These are phyloP conservation scores for Corymbia maculata DNA, from an alignment of 345 rosid species.

Conservation along the genomic window DNA sequence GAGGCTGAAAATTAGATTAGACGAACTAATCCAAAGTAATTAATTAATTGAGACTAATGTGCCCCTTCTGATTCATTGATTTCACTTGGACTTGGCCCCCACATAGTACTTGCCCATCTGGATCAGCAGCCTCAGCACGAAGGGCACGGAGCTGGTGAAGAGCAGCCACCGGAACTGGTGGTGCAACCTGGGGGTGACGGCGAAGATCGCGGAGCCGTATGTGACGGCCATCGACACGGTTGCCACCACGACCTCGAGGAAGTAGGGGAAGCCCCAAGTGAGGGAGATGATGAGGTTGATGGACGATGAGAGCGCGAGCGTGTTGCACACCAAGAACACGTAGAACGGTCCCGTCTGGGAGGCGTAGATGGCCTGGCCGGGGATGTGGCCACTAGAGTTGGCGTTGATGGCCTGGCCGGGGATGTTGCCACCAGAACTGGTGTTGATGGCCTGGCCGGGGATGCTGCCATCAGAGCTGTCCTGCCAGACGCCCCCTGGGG, in stretches of 20 bases:
- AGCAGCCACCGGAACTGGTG: background rate
- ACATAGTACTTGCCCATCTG: background rate
- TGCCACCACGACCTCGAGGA: background rate
- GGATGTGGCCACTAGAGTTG: rapidly evolving
- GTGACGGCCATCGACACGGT: background rate
- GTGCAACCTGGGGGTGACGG: background rate
- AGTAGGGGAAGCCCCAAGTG: no score
- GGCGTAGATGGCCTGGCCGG: no score
- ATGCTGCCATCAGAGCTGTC: rapidly evolving
- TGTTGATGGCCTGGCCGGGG: no score
- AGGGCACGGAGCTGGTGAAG: background rate
- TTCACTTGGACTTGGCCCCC: background rate
- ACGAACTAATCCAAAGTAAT: background rate
- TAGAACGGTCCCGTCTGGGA: no score
- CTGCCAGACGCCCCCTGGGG: no score
- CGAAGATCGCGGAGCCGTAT: background rate
- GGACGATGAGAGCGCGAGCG: no score
- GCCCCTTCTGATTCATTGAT: background rate
- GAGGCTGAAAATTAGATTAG: background rate
- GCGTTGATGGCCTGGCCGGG: no score
- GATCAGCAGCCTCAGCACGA: background rate
- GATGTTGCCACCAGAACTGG: rapidly evolving
- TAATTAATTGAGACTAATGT: no score
- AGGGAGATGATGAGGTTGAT: no score
- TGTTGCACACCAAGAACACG: no score